Base-by-base conservation (phyloP, 352 stramenopile genomes). In the Phytophthora cryptogea region DNA sequence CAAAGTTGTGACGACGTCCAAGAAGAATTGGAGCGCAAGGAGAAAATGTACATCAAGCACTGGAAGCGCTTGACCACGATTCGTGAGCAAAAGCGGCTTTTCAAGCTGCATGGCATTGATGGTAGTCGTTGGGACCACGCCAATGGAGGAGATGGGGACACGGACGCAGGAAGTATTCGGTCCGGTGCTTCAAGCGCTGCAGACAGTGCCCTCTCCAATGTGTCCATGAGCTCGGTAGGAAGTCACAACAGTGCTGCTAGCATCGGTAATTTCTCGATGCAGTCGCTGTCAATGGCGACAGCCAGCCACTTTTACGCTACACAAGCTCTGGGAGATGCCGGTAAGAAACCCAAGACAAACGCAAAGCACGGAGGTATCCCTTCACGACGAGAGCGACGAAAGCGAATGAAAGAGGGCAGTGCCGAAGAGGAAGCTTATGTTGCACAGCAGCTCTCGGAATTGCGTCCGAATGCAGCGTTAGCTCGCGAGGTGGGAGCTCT, bases 41-140 rank as follows among this genome's bases (percentile, higher is more conserved):
- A 81, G 31, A 54, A 61, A 16, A 53, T 72, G 45, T 93, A 90
- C 46, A 33, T 68, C 8, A 75, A 73, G 49, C 55, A 86, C 50
- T 90, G 80, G 75, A 77, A 70, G 35, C 81, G 84, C 3, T 54
- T 90, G 27, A 79, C 63, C 14, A 83, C 66, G 4, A 83, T 93
- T 63, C 80, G 73, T 40, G 79, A 90, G 54, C 84, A 93, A 58
- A 91, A 90, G 63, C 76, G 78, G 23, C 63, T 93, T 23, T 93
- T 91, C 43, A 81, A 83, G 56, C 63, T 93, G 33, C 82, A 91
- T 54, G 84, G 84, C 16, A 89, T 93, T 35, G 82, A 91, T 46
- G 82, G 82, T 13, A 78, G 70, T 26, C 77, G 79, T 14, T 89
- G 80, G 72, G 53, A 72, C 4, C 59, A 72, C 9, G 42, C 39